These are phyloP conservation scores for Acacia melanoxylon DNA, from an alignment of 306 rosid genomes.

Conservation along the genomic window DNA sequence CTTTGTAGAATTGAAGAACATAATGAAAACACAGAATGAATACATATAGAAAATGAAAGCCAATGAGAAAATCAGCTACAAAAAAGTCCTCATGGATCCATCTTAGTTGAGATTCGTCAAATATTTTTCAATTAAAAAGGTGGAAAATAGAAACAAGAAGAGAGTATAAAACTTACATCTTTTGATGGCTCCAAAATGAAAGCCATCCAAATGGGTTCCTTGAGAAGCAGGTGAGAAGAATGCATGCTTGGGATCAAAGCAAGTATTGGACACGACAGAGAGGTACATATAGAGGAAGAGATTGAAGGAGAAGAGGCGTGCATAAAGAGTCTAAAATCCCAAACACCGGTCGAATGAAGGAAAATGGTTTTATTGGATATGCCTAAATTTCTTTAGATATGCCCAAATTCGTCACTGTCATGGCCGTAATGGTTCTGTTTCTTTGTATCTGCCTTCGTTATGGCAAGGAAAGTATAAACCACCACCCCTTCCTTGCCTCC, in stretches of 20 bases:
- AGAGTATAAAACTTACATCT: conserved; percentile 46
- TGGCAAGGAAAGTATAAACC: too few species aligned
- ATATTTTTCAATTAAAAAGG: background rate
- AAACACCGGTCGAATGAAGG: background rate
- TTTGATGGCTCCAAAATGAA: conserved; percentile 92
- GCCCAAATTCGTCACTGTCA: too few species aligned
- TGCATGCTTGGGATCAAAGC: conserved; percentile 61
- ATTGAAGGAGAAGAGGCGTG: conserved; percentile 16
- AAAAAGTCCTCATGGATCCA: conserved; percentile 21
- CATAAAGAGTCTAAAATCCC: conserved; percentile 8
- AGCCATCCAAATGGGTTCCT: conserved; percentile 93
- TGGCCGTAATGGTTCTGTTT: too few species aligned
- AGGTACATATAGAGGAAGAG: background rate
- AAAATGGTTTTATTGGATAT: background rate
- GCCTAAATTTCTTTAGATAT: too few species aligned
- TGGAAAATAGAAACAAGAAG: too few species aligned
- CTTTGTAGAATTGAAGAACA: conserved; percentile 42
- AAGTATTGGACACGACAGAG: background rate
- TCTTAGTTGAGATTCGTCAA: background rate
- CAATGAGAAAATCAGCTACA: background rate
- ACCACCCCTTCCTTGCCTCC: too few species aligned
- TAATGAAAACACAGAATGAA: background rate
- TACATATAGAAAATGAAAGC: background rate
- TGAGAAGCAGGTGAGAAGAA: conserved; percentile 84
- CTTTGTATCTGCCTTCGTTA: too few species aligned